Percentiles rank a stretch among this genome's conserved stretches.
These are phyloP conservation scores for Corymbia maculata DNA, from an alignment of 345 rosid species.

Conservation along the genomic window DNA sequence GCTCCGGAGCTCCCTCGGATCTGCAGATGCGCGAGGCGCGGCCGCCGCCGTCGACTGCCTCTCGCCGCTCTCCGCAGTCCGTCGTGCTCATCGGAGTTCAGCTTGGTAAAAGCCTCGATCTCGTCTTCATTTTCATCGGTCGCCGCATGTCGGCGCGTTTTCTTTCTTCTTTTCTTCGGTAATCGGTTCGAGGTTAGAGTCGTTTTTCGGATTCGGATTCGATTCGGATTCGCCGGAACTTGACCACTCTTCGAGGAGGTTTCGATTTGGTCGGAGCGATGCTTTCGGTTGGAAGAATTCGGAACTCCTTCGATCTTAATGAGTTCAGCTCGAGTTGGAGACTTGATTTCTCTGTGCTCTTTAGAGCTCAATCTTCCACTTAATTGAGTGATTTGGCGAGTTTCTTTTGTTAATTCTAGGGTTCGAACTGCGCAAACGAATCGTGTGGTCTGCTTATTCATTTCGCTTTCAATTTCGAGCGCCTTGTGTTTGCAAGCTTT, in stretches of 20 bases:
- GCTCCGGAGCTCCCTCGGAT: constrained; percentile 4
- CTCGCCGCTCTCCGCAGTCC: neutral
- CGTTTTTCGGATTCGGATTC: neutral
- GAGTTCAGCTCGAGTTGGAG: neutral
- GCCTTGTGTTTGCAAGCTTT: neutral
- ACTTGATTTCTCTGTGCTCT: neutral
- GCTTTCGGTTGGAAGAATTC: neutral
- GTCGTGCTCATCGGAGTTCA: constrained; percentile 10
- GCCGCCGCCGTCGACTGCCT: neutral
- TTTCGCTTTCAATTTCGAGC: neutral
- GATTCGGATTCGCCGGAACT: neutral
- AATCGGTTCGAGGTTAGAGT: neutral
- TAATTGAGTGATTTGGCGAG: neutral
- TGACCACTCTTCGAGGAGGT: neutral
- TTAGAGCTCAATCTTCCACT: neutral
- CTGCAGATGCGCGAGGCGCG: constrained; percentile 27
- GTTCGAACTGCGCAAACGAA: neutral
- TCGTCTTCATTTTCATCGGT: neutral
- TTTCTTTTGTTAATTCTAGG: neutral
- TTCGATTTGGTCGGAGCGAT: neutral
- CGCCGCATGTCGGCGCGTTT: neutral
- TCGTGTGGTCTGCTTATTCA: neutral
- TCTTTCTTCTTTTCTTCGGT: neutral
- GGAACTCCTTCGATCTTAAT: neutral
- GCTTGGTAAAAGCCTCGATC: constrained; percentile 18